A percentile compares a stretch with the other conserved stretches of the same genome.
phyloP scores from a whole-genome alignment of 345 rosid genomes.

The Reutealis trisperma region DNA sequence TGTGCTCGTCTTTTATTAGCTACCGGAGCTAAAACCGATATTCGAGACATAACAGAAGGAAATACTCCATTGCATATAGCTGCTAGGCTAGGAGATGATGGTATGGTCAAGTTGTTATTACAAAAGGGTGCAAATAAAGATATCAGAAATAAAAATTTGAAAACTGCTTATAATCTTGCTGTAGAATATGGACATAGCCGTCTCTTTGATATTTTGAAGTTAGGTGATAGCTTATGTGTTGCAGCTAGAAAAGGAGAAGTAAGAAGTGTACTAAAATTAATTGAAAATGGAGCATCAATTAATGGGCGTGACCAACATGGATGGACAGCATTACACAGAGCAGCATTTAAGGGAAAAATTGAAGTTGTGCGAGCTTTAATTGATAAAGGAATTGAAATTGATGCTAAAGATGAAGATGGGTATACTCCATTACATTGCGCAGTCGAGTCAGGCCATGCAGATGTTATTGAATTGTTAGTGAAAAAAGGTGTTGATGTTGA shows the following conservation, averaged over 20 bases:
- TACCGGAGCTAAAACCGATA: slow-evolving; percentile 41
- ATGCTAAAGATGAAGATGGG: slow-evolving; percentile 59
- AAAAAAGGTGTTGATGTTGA: slow-evolving; percentile 57
- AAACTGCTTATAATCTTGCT: slow-evolving; percentile 52
- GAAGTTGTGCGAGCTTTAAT: slow-evolving; percentile 45
- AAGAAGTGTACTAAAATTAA: slow-evolving; percentile 34
- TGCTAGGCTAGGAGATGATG: slow-evolving; percentile 50
- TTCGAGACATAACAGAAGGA: slow-evolving; percentile 35
- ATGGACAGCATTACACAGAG: slow-evolving; percentile 70
- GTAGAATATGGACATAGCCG: slow-evolving; percentile 49
- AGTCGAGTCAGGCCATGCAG: slow-evolving; percentile 54
- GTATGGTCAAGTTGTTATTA: slow-evolving; percentile 49
- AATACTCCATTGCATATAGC: slow-evolving; percentile 58
- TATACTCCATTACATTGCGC: slow-evolving; percentile 72
- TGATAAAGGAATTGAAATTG: slow-evolving; percentile 54
- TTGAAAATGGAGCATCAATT: slow-evolving; percentile 53
- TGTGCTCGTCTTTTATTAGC: slow-evolving; percentile 48
- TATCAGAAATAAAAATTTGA: slow-evolving; percentile 45
- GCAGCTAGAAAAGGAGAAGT: slow-evolving; percentile 61
- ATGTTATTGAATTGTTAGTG: slow-evolving; percentile 54
- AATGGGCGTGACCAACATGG: slow-evolving; percentile 60
- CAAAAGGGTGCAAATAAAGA: slow-evolving; percentile 55
- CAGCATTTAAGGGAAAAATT: slow-evolving; percentile 51
- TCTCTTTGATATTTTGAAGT: slow-evolving; percentile 48
- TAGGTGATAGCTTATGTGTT: slow-evolving; percentile 50